Conservation (phyloP, 306 rosid genomes). For the Prunus mongolica region DNA sequence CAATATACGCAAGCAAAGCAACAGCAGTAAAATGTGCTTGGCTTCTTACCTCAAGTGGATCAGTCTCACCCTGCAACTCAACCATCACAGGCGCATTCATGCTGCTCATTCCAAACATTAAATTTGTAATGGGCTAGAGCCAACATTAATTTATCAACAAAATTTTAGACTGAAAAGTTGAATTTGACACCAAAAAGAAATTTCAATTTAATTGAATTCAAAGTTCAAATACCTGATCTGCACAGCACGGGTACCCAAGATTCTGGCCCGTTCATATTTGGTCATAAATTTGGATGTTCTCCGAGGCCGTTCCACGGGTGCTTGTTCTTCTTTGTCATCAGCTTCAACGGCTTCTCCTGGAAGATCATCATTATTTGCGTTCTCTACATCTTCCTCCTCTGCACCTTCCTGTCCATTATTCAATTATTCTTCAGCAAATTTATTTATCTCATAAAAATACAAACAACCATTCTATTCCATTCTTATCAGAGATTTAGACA, state of each 20-base stretch:
- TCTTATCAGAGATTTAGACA: neutral
- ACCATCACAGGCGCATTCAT: constrained; percentile 99
- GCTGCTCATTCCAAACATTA: constrained; percentile 39
- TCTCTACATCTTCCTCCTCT: constrained; percentile 54
- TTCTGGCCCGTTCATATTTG: constrained; percentile 91
- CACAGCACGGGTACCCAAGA: constrained; percentile 90
- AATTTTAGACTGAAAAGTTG: neutral
- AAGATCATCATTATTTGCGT: constrained; percentile 52
- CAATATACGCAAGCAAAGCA: constrained; percentile 21
- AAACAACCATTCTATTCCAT: neutral
- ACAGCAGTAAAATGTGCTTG: constrained; percentile 69
- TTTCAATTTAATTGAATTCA: too few species aligned
- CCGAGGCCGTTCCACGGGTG: constrained; percentile 50
- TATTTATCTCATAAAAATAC: neutral
- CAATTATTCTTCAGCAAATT: constrained; percentile 4
- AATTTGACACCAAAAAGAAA: too few species aligned
- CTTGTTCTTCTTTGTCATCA: constrained; percentile 56
- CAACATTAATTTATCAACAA: neutral
- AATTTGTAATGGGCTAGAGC: neutral
- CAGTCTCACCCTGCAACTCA: constrained; percentile 94
- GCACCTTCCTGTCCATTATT: constrained; percentile 68
- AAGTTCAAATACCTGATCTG: constrained; percentile 64
- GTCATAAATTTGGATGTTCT: constrained; percentile 89
- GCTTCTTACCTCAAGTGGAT: constrained; percentile 80
- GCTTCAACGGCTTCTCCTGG: constrained; percentile 60